Percentiles rank a stretch among this genome's conserved stretches.
Conservation (phyloP, 1,139 yeast species). For the Saccharomycopsis hybrid region DNA sequence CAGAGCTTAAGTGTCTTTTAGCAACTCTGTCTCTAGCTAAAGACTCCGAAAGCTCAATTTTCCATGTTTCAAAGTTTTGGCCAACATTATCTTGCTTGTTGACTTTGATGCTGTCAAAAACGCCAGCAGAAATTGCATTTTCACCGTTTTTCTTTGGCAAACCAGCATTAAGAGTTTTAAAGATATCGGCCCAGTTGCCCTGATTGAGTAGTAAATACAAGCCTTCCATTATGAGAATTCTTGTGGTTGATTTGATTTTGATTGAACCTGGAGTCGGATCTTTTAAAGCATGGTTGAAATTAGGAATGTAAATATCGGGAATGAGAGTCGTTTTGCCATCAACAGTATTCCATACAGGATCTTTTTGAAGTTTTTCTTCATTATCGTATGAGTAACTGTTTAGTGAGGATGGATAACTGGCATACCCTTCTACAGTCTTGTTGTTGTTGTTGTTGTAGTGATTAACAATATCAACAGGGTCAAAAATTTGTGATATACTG, state of each 20-base stretch:
- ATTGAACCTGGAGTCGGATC: conserved; percentile 59
- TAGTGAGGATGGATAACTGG: background rate
- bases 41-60: conserved; percentile 37
- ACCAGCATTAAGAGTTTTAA: conserved; percentile 5
- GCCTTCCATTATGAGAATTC: conserved; percentile 60
- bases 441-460: background rate
- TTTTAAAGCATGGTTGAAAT: conserved; percentile 63
- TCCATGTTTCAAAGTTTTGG: conserved; percentile 26
- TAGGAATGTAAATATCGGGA: conserved; percentile 49
- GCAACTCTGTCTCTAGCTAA: conserved; percentile 55
- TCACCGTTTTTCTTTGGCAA: background rate
- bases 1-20: conserved; percentile 63
- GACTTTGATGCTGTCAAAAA: background rate
- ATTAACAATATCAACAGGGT: background rate
- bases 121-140: background rate
- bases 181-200: conserved; percentile 45
- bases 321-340: conserved; percentile 23
- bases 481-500: conserved; percentile 5
- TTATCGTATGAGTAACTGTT: too few species aligned
- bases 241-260: conserved; percentile 34
- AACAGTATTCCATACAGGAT: conserved; percentile 2
- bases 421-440: background rate
- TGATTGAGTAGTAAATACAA: conserved; percentile 48
- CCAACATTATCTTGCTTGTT: conserved; percentile 13
- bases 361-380: background rate